Evolutionary conservation across 495 filamentous ascomycete genomes (phyloP), one percentile per base, ranked within the genome.

Genomic region (Darksidea phi): DNA sequence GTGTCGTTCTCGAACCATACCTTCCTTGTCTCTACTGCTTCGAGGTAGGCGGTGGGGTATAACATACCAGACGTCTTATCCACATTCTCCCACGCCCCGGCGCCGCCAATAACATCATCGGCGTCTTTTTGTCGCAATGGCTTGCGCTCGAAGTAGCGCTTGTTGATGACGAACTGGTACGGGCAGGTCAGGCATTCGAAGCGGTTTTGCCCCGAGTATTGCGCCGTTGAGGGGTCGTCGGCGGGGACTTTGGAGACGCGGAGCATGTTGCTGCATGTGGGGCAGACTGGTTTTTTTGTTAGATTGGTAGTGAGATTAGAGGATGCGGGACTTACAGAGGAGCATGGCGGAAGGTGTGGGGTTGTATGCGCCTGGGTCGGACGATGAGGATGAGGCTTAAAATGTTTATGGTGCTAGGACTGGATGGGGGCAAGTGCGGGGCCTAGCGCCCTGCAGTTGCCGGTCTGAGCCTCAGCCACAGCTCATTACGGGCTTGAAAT

Each of bases 131-230:
- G 79, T 71, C 86, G 85, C 77, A 86, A 82, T 1, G 71, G 59
- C 51, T 84, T 88, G 57, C 89, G 86, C 71, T 92, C 88, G 71
- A 79, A 95, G 75, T 86, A 87, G 38, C 84, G 80, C 61, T 85
- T 77, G 48, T 83, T 82, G 64, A 96, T 82, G 32, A 86, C 73
- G 71, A 86, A 88, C 74, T 92, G 80, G 77, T 96, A 98, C 7
- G 94, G 91, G 66, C 94, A 98, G 48, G 90, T 91, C 41, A 88
- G 87, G 77, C 94, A 98, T 77, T 96, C 90, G 70, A 97, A 86
- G 28, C 90, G 83, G 72, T 90, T 89, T 49, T 82, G 76, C 10
- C 80, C 81, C 28, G 73, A 41, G 48, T 59, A 41, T 49, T 58
- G 45, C 28, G 59, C 60, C 37, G 37, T 62, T 13, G 79, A 78